Evolutionary conservation across 306 rosid genomes (phyloP).

Genomic region (Dryas drummondii): DNA sequence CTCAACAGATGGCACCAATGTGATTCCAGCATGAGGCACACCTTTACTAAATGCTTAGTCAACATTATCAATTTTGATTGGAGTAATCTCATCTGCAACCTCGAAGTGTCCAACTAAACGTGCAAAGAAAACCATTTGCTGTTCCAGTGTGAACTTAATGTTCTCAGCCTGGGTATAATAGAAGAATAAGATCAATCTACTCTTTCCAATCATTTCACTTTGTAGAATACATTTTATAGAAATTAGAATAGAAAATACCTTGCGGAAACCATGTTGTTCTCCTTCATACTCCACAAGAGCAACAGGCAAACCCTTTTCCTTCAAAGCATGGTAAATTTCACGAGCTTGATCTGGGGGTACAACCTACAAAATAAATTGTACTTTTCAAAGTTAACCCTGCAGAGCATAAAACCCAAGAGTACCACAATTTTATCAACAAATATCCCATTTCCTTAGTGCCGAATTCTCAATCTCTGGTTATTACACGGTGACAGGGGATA

Average conservation of each 20-base stretch:
- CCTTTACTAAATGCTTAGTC: constrained; percentile 27
- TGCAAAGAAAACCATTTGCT: constrained; percentile 97
- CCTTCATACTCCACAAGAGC: constrained; percentile 92
- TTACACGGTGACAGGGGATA: neutral
- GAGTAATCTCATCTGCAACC: constrained; percentile 79
- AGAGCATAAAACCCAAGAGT: neutral
- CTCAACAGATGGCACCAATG: too few relatives aligned
- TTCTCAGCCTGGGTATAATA: constrained; percentile 72
- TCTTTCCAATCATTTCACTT: constrained; percentile 10
- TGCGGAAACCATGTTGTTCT: constrained; percentile 96
- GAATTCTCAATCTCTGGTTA: neutral
- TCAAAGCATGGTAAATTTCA: constrained; percentile 70
- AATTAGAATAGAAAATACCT: constrained; percentile 38
- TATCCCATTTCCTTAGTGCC: neutral
- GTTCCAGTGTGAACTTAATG: constrained; percentile 89
- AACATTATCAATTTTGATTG: constrained; percentile 77
- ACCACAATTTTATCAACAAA: neutral
- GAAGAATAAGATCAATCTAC: constrained; percentile 14
- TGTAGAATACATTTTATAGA: neutral
- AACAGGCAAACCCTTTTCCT: constrained; percentile 87
- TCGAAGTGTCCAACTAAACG: constrained; percentile 70
- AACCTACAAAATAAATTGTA: constrained; percentile 47
- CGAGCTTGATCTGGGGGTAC: constrained; percentile 86
- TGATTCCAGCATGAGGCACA: constrained; percentile 20
- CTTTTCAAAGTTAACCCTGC: neutral